Evolutionary conservation across 1,284 basidiomycete species (phyloP), one percentile per base, ranked within the genome.

Genomic region (Peniophora sp.): DNA sequence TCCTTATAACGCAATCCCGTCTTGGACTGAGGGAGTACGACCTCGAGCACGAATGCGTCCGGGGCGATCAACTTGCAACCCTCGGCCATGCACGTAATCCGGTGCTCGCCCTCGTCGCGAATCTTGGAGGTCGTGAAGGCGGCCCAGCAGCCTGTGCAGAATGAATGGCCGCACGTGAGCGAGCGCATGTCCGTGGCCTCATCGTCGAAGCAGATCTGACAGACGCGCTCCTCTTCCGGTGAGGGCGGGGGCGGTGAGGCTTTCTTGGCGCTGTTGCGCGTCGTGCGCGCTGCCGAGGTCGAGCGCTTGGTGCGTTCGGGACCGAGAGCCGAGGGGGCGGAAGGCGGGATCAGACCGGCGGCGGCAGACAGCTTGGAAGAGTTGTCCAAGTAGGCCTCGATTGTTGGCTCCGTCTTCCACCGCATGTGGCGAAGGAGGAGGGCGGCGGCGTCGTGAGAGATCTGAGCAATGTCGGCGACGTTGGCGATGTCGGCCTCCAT

Each of bases 381-480:
- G 56, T 91, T 88, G 60, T 94, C 93, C 91, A 95, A 94, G 69
- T 92, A 97, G 65, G 88, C 85, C 72, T 97, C 92, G 56, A 92
- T 91, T n/a, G 98, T 79, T 53, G 86, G 85, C 68, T 99, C 96
- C 63, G 92, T 91, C 75, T 99, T 98, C 96, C 96, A 99, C 46
- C 78, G 75, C 73, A 89, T 85, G 69, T 93, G 75, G 27, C 94
- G 83, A 46, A 99, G 74, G 5, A 99, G 75, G 45, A 95, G 74
- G 1, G 85, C 79, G 2, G 95, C 93, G 2, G 76, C 76, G 56
- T 71, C 60, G 20, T 24, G 18, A 15, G 37, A 23, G 36, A 47
- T 41, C n/a, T n/a, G 41, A 32, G 15, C n/a, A 47, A 97, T 85
- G 24, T 83, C 81, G 58, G 83, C 79, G 56, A 96, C 86, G 65